Evolutionary conservation across 2,329 filamentous ascomycete species (phyloP).

Genomic region (Fusarium buxicola): DNA sequence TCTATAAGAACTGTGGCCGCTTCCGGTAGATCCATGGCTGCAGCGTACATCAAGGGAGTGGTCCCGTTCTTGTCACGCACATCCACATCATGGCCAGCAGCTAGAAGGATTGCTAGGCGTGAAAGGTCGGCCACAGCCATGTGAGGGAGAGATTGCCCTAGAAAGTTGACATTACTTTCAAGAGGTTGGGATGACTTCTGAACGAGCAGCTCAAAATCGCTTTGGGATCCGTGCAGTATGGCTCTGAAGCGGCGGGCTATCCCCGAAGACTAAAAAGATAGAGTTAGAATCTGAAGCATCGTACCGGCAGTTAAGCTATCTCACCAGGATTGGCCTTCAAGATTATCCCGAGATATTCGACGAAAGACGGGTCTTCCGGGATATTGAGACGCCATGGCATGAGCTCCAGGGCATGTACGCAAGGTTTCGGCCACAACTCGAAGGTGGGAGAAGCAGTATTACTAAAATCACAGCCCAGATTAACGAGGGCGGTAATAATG

Average conservation of each 20-base stretch:
- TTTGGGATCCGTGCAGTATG: not conserved
- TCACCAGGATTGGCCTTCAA: not conserved
- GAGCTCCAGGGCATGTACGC: not conserved
- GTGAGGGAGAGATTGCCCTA: slow-evolving; percentile 14
- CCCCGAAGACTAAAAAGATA: not conserved
- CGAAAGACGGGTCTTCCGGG: not conserved
- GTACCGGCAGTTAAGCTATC: not conserved
- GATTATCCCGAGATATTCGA: not conserved
- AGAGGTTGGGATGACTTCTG: accelerated
- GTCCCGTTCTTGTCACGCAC: accelerated
- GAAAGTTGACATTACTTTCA: not conserved
- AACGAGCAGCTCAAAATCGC: not conserved
- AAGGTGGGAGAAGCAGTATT: not conserved
- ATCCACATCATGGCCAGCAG: not conserved
- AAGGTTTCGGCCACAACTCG: slow-evolving; percentile 2
- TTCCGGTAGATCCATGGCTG: not conserved
- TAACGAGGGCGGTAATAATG: not conserved
- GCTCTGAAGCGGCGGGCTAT: not conserved
- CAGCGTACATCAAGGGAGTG: not conserved
- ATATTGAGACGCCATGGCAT: not conserved
- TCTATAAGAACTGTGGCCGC: not conserved
- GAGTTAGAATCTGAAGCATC: not conserved
- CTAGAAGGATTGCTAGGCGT: not conserved
- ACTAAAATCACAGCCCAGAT: slow-evolving; percentile 4
- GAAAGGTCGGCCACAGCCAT: not conserved